Conservation (phyloP, 1,284 basidiomycete genomes). For the Bondarzewia mesenterica region DNA sequence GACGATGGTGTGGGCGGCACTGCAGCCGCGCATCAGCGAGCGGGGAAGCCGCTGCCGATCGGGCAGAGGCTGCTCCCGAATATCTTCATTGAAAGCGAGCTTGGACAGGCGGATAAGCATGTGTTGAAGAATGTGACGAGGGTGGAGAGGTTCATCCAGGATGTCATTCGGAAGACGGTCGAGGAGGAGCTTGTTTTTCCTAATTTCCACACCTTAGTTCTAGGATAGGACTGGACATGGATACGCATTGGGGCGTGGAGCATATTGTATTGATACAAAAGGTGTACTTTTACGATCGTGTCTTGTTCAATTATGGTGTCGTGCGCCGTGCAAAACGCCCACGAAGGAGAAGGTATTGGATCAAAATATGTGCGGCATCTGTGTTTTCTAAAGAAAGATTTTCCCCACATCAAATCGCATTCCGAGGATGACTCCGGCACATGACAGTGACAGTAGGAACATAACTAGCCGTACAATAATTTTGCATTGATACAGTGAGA, state of each 20-base stretch:
- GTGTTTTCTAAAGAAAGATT: too few relatives aligned
- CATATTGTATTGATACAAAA: background rate
- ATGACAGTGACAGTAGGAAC: too few relatives aligned
- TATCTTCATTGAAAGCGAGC: constrained; percentile 94
- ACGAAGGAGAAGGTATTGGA: too few relatives aligned
- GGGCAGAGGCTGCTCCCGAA: constrained; percentile 84
- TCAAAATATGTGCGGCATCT: too few relatives aligned
- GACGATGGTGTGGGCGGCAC: constrained; percentile 27
- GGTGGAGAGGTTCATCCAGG: constrained; percentile 93
- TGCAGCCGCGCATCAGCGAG: constrained; percentile 20
- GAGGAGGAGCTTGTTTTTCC: constrained; percentile 93
- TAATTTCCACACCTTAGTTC: constrained; percentile 72
- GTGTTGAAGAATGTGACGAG: constrained; percentile 95
- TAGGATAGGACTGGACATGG: constrained; percentile 1
- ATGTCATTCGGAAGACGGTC: constrained; percentile 89
- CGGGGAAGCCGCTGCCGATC: constrained; percentile 58
- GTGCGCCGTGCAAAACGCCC: too few relatives aligned
- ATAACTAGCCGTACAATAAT: too few relatives aligned
- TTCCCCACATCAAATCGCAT: too few relatives aligned
- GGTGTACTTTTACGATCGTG: constrained; percentile 26
- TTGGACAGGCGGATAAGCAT: constrained; percentile 94
- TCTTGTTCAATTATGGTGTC: constrained; percentile 98
- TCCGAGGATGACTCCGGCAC: too few relatives aligned
- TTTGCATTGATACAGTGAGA: too few relatives aligned
- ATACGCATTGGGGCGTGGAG: background rate